Evolutionary conservation across 352 stramenopile species (phyloP), one percentile per base, ranked within the genome.

Genomic region (Phytopythium helicoides): DNA sequence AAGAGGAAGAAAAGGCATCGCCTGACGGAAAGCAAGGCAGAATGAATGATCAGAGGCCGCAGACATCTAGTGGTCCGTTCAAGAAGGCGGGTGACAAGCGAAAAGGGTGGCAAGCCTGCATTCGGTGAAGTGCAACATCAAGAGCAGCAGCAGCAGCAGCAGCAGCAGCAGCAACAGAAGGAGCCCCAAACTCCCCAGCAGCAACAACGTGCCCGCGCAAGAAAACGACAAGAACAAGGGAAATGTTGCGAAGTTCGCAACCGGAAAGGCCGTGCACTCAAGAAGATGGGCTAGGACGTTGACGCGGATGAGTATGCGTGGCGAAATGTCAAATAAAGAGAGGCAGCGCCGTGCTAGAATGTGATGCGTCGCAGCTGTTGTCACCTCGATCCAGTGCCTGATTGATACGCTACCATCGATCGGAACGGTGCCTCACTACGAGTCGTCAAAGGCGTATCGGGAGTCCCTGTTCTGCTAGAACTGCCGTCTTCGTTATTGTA

Each of bases 181-280:
- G 60, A 74, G 49, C n/a, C 50, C 18, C 28, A 47, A 22, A 64
- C 61, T 12, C 47, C 55, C 31, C 62, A 85, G 48, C 71, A 85
- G 40, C 54, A 70, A 18, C 71, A 81, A 23, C 71, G 68, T 5
- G 54, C 67, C n/a, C 60, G 73, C 33, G 73, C 68, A 26, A 57
- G 71, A 18, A 85, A 78, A 54, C n/a, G 60, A 73, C 33, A 85
- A 81, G 67, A 92, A 91, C 76, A 94, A 94, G 62, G 71, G 73
- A 8, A 92, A 90, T 34, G 62, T 89, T 12, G 81, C 59, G 0
- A 94, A 94, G n/a, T n/a, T 45, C 84, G 92, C 59, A 66, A 92
- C 55, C 84, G 84, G 42, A 94, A 94, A 54, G 84, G 91, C 41
- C 77, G 82, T 10, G 84, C 84, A 9, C 63, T 90, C 25, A 91